Evolutionary conservation across 805 yeast genomes (phyloP).

Genomic region (Torulaspora delbrueckii): DNA sequence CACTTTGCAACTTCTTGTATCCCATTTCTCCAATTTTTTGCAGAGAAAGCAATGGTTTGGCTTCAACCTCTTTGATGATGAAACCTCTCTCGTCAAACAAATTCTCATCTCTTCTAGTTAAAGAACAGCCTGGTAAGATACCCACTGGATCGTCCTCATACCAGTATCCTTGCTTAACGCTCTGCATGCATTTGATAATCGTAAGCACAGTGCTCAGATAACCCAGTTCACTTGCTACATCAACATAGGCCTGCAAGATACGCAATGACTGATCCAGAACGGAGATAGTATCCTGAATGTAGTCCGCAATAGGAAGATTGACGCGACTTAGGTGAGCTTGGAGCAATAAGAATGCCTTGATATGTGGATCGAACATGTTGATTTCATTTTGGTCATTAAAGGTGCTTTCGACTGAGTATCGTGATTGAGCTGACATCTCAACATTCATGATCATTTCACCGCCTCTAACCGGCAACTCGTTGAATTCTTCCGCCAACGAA

Average conservation of each 20-base stretch:
- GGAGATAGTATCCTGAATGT: slow-evolving; percentile 86
- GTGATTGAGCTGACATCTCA: slow-evolving; percentile 72
- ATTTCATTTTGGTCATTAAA: slow-evolving; percentile 51
- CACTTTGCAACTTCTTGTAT: slow-evolving; percentile 27
- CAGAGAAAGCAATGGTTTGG: slow-evolving; percentile 27
- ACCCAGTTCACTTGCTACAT: slow-evolving; percentile 82
- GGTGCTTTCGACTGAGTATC: slow-evolving; percentile 59
- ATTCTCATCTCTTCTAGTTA: slow-evolving; percentile 30
- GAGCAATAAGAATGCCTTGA: slow-evolving; percentile 70
- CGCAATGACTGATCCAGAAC: slow-evolving; percentile 93
- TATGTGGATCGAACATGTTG: slow-evolving; percentile 78
- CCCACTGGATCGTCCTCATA: slow-evolving; percentile 68
- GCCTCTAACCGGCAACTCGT: slow-evolving; percentile 84
- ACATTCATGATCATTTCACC: slow-evolving; percentile 84
- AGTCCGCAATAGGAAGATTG: slow-evolving; percentile 91
- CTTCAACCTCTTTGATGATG: background rate
- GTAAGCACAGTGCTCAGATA: slow-evolving; percentile 55
- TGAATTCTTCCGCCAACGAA: slow-evolving; percentile 67
- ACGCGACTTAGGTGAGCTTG: slow-evolving; percentile 81
- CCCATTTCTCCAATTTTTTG: slow-evolving; percentile 42
- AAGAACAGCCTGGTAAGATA: slow-evolving; percentile 36
- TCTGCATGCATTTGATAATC: slow-evolving; percentile 69
- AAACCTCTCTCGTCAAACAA: slow-evolving; percentile 24
- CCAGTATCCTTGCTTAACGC: slow-evolving; percentile 87
- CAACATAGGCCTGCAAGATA: slow-evolving; percentile 87